A percentile compares a stretch with the other conserved stretches of the same genome.
phyloP scores from a whole-genome alignment of 1,284 basidiomycete genomes.

The Microbotryum intermedium region DNA sequence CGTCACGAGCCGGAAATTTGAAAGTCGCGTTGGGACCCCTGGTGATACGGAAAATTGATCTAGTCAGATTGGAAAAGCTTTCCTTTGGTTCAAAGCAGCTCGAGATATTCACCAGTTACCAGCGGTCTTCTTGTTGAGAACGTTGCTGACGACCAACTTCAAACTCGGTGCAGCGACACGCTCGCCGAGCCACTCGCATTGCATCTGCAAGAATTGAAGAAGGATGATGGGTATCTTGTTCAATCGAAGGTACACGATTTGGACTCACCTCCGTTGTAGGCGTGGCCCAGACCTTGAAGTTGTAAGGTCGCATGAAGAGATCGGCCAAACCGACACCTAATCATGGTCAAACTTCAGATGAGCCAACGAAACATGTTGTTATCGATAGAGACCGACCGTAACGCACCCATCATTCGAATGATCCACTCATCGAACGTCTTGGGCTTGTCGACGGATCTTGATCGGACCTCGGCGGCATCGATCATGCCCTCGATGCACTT shows the following conservation, averaged over 20 bases:
- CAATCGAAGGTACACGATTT: not conserved
- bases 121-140: constrained; percentile 46
- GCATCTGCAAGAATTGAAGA: constrained; percentile 40
- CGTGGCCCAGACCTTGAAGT: constrained; percentile 50
- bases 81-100: not conserved
- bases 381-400: too few relatives aligned
- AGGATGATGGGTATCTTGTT: not conserved
- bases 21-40: constrained; percentile 47
- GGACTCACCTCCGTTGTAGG: constrained; percentile 41
- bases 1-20: constrained; percentile 47
- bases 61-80: not conserved
- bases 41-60: not conserved
- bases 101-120: constrained; percentile 42
- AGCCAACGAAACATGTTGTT: too few relatives aligned
- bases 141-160: constrained; percentile 46
- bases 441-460: constrained; percentile 39
- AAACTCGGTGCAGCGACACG: constrained; percentile 48
- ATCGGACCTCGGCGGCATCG: constrained; percentile 37
- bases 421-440: constrained; percentile 47
- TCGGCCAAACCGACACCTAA: constrained; percentile 45
- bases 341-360: not conserved
- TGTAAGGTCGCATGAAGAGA: constrained; percentile 49
- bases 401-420: constrained; percentile 44
- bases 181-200: constrained; percentile 51
- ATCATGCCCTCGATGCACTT: constrained; percentile 48